Evolutionary conservation across 75 land plant species (phyloP), one percentile per base, ranked within the genome.

Genomic region (Isoetes taiwanensis): DNA sequence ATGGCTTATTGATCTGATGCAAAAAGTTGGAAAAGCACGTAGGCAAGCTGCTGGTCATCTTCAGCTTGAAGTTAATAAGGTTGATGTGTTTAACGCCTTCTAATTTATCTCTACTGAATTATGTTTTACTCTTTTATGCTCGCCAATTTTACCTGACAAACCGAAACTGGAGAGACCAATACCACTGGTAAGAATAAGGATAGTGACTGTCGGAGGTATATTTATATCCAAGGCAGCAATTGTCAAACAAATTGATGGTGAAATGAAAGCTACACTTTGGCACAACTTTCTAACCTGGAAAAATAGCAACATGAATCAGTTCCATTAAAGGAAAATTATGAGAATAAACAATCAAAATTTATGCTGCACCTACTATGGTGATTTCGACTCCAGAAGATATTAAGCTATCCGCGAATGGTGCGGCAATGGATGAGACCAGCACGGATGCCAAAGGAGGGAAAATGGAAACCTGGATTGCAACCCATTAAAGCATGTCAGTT

Each of bases 111-210:
- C n/a, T n/a, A n/a, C n/a, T n/a, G n/a, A n/a, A n/a, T n/a, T n/a
- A n/a, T n/a, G n/a, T n/a, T n/a, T n/a, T n/a, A n/a, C n/a, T n/a
- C n/a, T n/a, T n/a, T n/a, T n/a, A n/a, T n/a, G n/a, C n/a, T 5
- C 32, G 31, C 9, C 20, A 54, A 62, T 20, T 27, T 40, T 64
- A 93, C 98, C 98, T 75, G 96, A 76, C 38, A 93, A 67, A 2
- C 95, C 78, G 74, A 93, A 93, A 59, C 85, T 88, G 34, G 98
- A 87, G 40, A 93, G 81, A 21, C 81, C 78, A 50, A 88, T 55
- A 17, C 98, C 96, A 59, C 64, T 62, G 4, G 85, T 81, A 10
- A 93, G 83, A 69, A 93, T 65, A 9, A 69, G 74, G 54, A 81
- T 85, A 16, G 74, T 35, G 60, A 75, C 66, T 95, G 85, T 80